Evolutionary conservation across 345 rosid genomes (phyloP), one percentile per base, ranked within the genome.

Genomic region (Toxicodendron radicans): DNA sequence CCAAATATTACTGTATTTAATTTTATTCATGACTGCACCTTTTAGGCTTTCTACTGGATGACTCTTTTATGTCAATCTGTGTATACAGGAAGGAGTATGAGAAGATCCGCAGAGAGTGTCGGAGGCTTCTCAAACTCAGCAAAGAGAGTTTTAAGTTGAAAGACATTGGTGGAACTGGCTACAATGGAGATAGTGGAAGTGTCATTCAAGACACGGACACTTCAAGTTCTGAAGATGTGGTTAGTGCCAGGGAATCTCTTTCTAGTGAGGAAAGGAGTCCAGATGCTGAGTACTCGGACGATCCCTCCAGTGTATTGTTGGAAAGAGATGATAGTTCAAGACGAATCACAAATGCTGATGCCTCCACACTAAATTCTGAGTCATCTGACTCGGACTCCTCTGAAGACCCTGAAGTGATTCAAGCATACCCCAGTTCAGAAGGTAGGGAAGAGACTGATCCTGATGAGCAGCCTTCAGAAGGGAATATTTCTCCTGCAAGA

Each of bases 311-410:
- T 80, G 76, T 75, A 18, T 58, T 89, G 69, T 80, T 89, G 74
- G 94, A 86, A 75, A 86, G 82, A 65, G 85, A 85, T 58, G 79
- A 66, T 76, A 69, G 79, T 80, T 84, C 89, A 68, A 83, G 76
- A 76, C 77, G 77, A 72, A 76, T 79, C 17, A 78, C 81, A 2
- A 90, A 63, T 83, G 86, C 84, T 67, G 89, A 80, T 79, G 84
- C 85, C 58, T 87, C 97, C 53, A 80, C 85, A 17, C 43, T 80
- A 27, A 82, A 86, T 66, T 85, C 89, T 0, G 97, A 91, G 71
- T 95, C 96, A 56, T 90, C 97, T 56, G 97, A 91, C 72, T 88
- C 97, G 0, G 97, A 91, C 75, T 89, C 89, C 43, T 89, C 95
- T 20, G 97, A 84, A 73, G 99, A 86, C 58, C 75, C 85, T 70